Evolutionary conservation across 441 rosid species (phyloP), one percentile per base, ranked within the genome.

Genomic region (Euphorbia schlechtendalii): DNA sequence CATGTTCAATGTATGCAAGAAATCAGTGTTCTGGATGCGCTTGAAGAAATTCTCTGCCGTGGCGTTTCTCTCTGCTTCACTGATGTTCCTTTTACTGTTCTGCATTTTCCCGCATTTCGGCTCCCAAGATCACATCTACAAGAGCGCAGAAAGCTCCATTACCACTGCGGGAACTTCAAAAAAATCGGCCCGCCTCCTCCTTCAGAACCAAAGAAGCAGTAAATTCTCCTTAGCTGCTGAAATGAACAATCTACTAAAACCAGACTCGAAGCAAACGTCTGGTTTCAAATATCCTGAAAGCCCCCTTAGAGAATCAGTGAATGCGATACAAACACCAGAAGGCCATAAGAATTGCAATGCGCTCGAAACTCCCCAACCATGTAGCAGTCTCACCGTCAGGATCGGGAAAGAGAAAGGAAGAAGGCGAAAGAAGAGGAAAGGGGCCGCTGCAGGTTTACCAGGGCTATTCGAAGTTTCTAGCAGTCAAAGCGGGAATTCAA

Each of bases 401-500:
- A 81, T 69, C 9, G 78, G 80, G 48, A 86, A 80, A 77, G 97
- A 86, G 64, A 88, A 80, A 67, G 85, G 87, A 65, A 85, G 83
- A 60, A 74, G 86, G 74, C 83, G 96, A 61, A 85, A 88, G 73
- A 92, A 78, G 85, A 84, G 89, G 71, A 93, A 79, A 80, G 89
- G 84, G 65, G 69, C 67, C 38, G 70, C 73, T 66, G 65, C 84
- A 6, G 79, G 72, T 59, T 62, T 79, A 60, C 65, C 76, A 5
- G 83, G 76, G 12, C 69, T 75, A 12, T 67, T 83, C 24, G 97
- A 93, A 66, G 90, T 83, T 38, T 88, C 97, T 22, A 93, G 98
- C 66, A 93, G 98, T 76, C 91, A 90, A 65, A 93, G 97, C 46
- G 98, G 92, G 69, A 84, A 83, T 71, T 90, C 98, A 25, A 93